Conservation (phyloP, 352 stramenopile species). For the Pythium brachiatum region DNA sequence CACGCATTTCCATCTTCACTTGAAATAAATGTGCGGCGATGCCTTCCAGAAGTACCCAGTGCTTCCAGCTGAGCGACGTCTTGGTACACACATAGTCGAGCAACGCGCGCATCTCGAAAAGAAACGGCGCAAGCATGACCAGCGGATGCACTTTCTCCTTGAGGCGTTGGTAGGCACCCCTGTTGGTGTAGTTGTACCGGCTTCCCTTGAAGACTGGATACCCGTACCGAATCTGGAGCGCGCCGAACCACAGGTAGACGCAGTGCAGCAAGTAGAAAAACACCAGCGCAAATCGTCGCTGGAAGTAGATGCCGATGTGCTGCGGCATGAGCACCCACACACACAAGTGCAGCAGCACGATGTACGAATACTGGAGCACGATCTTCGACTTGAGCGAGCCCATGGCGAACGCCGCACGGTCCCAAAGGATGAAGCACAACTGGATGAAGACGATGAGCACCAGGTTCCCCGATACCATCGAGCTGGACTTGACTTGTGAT, state of each 20-base stretch:
- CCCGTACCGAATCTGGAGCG: constrained; percentile 82
- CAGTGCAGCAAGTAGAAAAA: constrained; percentile 84
- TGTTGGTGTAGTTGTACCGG: constrained; percentile 67
- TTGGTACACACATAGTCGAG: constrained; percentile 87
- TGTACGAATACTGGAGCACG: constrained; percentile 73
- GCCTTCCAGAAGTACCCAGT: constrained; percentile 85
- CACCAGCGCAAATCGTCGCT: constrained; percentile 62
- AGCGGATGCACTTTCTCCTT: constrained; percentile 69
- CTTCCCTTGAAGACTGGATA: constrained; percentile 84
- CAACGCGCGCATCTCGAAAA: constrained; percentile 87
- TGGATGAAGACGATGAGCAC: constrained; percentile 82
- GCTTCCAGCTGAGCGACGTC: constrained; percentile 73
- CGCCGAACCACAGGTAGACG: constrained; percentile 69
- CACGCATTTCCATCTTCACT: constrained; percentile 81
- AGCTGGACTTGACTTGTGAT: constrained; percentile 58
- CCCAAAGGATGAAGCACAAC: constrained; percentile 82
- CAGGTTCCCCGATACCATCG: constrained; percentile 83
- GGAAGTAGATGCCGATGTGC: constrained; percentile 80
- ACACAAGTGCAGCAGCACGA: constrained; percentile 62
- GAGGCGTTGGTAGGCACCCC: constrained; percentile 45
- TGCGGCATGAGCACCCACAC: constrained; percentile 76
- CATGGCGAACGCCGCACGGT: constrained; percentile 79
- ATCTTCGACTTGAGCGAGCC: constrained; percentile 74
- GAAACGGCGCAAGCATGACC: constrained; percentile 77
- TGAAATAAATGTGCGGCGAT: constrained; percentile 75